These are phyloP conservation scores for Daldinia loculata DNA, from an alignment of 495 filamentous ascomycete genomes.

Conservation along the genomic window DNA sequence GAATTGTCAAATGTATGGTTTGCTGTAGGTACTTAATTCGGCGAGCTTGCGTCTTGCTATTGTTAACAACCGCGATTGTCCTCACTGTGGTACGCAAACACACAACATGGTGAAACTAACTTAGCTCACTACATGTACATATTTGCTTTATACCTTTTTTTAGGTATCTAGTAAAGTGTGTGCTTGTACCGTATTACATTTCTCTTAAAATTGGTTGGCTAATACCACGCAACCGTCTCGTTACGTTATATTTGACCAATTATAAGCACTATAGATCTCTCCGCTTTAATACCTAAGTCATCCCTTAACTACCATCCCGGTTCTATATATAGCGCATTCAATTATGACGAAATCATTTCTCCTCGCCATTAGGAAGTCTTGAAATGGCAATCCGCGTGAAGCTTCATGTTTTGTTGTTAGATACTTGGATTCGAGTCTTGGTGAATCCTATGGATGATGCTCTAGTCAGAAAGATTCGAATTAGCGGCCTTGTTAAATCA, in stretches of 20 bases:
- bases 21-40: slow-evolving; percentile 7
- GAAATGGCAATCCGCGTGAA: slow-evolving; percentile 1
- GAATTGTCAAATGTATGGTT: slow-evolving; percentile 7
- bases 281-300: background rate
- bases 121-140: background rate
- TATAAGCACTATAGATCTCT: background rate
- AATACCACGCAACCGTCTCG: background rate
- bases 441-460: background rate
- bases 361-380: background rate
- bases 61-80: background rate
- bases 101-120: background rate
- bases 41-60: background rate
- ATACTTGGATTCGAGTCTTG: background rate
- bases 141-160: background rate
- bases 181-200: background rate
- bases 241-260: slow-evolving; percentile 6
- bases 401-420: background rate
- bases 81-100: slow-evolving; percentile 1
- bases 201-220: background rate
- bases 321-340: slow-evolving; percentile 10
- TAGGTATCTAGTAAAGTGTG: background rate
- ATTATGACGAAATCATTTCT: slow-evolving; percentile 1
- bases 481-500: background rate
- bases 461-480: background rate
- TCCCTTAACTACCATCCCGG: background rate